Base-by-base conservation (phyloP, 2,329 filamentous ascomycete genomes). In the Colletotrichum noveboracense region DNA sequence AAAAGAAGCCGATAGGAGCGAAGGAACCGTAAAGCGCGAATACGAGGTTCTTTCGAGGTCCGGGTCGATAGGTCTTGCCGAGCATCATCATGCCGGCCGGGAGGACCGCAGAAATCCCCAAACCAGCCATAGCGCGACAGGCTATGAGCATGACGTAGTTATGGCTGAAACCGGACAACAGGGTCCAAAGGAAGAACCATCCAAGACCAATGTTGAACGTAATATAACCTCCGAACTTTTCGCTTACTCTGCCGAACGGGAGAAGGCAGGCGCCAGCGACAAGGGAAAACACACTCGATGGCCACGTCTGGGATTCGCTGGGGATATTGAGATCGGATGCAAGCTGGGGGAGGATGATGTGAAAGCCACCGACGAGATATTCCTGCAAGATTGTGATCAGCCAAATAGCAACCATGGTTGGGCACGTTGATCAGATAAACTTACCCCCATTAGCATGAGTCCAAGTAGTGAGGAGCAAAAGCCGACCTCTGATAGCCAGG, bases 351-450 rank as follows among this genome's bases (percentile, higher is more conserved):
- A 96, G 84, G 32, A 96, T 90, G 78, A 94, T 93, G 74, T 90
- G 90, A 82, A 96, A 97, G 34, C 95, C 95, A 61, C 93, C 94
- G 66, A 96, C 90, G 81, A 93, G 94, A 83, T 93, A 96, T 85
- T 96, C 94, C 87, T 90, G 79, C 72, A 14, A 16, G 2, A 12
- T 8, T 28, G 43, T n/a, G 10, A 43, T 71, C 30, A 71, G 58
- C 10, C 12, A 52, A 52, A 52, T 1, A 18, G 5, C 26, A 30
- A 6, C 43, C n/a, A 6, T 21, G 13, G n/a, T 7, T 52, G n/a
- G 6, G 43, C 10, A 13, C 12, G 43, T 26, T 32, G 26, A 13
- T 30, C 14, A 28, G 28, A 32, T 7, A 13, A 16, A 14, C 87
- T 61, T 82, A 89, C 88, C 34, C 89, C 86, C 79, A 93, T 87